Base-by-base conservation (phyloP, 768 basidiomycete genomes). In the Cystofilobasidium bisporidii region DNA sequence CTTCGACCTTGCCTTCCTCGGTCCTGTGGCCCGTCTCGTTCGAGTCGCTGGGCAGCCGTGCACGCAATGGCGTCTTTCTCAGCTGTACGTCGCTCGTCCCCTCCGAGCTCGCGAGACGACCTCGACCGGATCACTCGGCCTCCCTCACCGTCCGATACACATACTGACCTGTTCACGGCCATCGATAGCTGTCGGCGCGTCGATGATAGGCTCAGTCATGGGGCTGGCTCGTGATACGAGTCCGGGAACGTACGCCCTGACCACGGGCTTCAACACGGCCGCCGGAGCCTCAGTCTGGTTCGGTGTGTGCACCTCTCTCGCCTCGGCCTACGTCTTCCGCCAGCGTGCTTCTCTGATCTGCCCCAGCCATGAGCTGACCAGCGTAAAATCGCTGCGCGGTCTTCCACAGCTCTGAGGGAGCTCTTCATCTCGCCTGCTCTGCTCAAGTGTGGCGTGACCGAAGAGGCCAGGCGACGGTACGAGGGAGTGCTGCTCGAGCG, bases 11-110 rank as follows among this genome's bases (percentile, higher is more conserved):
- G 36, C 36, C 36, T 36, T 36, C 36, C 6, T 12, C 43, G 20
- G 20, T 56, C 53, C 53, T 56, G 6, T 56, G 53, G 53, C 53
- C 53, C 26, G 53, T 56, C 53, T 56, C 26, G 20, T 20, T 30
- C 15, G 53, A 56, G 8, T 9, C 47, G 22, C 5, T 28, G 28
- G 30, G 20, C 22, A 1, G 6, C 6, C 50, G 50, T 6, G 50
- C 50, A 5, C 53, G 53, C 28, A 56, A 56, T 18, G 53, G 53
- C 17, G 53, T 56, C 53, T 10, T 15, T 8, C 26, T 56, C 53
- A 32, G 53, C 53, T 8, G 53, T 56, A 18, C 53, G 53, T n/a
- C 26, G 9, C 10, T 8, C 53, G 17, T 32, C 53, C 12, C 10
- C 22, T 26, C 22, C 22, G 48, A 9, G 40, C 17, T 41, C 22